Percentiles rank a stretch among this genome's conserved stretches.
Conservation (phyloP, 2,329 filamentous ascomycete species). For the Colletotrichum echinochloae region DNA sequence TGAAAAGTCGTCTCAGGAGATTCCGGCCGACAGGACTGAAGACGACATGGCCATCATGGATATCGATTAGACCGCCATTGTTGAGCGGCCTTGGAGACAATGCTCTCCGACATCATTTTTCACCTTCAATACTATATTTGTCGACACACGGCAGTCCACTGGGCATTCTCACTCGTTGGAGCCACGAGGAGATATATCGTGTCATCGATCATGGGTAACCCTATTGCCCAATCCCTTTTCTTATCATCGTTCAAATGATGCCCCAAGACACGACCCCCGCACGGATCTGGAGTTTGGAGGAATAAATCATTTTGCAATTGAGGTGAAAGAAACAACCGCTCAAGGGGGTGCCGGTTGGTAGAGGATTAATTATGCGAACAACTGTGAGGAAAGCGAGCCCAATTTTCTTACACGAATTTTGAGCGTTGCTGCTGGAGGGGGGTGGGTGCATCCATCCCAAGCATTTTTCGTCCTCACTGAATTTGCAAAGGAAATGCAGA, state of each 20-base stretch:
- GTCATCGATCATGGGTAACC: neutral
- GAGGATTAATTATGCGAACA: neutral
- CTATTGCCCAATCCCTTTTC: neutral
- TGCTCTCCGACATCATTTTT: neutral
- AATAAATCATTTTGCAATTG: slow-evolving; percentile 4
- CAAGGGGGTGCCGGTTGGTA: neutral
- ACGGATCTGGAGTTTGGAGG: slow-evolving; percentile 15
- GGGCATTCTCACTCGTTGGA: neutral
- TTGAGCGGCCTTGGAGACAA: neutral
- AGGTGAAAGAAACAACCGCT: neutral
- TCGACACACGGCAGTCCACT: neutral
- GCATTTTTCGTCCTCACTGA: neutral
- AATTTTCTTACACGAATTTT: slow-evolving; percentile 10
- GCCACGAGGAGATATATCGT: neutral
- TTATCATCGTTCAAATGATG: neutral
- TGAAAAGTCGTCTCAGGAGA: slow-evolving; percentile 43
- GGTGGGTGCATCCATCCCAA: neutral
- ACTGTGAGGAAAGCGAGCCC: slow-evolving; percentile 8
- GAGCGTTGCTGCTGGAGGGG: slow-evolving; percentile 5
- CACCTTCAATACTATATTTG: neutral
- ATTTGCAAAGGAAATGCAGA: neutral
- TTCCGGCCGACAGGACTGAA: slow-evolving; percentile 38
- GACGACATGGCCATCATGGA: slow-evolving; percentile 55
- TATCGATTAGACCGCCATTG: slow-evolving; percentile 48
- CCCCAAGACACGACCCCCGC: slow-evolving; percentile 4